Conservation (phyloP, 163 green algal genomes). For the Chlamydomonas reinhardtii region DNA sequence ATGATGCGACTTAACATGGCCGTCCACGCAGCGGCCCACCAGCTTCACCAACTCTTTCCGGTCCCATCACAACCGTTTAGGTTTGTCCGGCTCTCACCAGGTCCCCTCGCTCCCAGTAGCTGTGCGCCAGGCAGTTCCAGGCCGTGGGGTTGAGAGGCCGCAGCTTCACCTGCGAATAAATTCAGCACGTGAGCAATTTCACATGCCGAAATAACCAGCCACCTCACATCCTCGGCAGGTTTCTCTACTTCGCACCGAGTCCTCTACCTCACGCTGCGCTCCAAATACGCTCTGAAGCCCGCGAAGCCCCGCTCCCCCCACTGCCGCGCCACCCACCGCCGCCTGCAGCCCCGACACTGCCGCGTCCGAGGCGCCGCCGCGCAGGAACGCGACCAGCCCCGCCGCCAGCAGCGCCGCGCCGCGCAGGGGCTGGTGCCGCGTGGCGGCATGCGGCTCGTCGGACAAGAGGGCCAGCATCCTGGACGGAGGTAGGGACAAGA, state of each 20-base stretch:
- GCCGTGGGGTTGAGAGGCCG: conserved; percentile 7
- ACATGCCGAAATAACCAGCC: too few species aligned
- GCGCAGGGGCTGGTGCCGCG: conserved; percentile 16
- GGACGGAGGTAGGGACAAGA: not conserved
- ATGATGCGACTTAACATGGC: too few species aligned
- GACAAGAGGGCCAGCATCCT: conserved; percentile 15
- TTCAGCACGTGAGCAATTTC: too few species aligned
- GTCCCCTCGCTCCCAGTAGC: conserved; percentile 47
- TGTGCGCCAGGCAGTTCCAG: conserved; percentile 49
- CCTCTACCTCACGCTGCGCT: too few species aligned
- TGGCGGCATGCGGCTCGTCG: conserved; percentile 15
- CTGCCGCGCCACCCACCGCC: conserved; percentile 6
- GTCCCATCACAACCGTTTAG: too few species aligned
- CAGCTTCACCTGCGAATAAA: conserved; percentile 29
- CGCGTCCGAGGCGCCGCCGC: conserved; percentile 15
- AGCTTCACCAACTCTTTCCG: too few species aligned
- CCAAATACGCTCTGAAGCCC: too few species aligned
- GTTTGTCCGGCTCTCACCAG: too few species aligned
- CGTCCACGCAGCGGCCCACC: too few species aligned
- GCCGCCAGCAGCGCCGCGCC: conserved; percentile 40
- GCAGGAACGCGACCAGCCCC: conserved; percentile 25
- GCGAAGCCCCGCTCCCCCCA: too few species aligned
- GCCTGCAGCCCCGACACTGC: conserved; percentile 26
- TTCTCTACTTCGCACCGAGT: too few species aligned
- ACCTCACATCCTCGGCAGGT: too few species aligned